These are phyloP conservation scores for Limtongia smithiae DNA, from an alignment of 805 yeast species.

Conservation along the genomic window DNA sequence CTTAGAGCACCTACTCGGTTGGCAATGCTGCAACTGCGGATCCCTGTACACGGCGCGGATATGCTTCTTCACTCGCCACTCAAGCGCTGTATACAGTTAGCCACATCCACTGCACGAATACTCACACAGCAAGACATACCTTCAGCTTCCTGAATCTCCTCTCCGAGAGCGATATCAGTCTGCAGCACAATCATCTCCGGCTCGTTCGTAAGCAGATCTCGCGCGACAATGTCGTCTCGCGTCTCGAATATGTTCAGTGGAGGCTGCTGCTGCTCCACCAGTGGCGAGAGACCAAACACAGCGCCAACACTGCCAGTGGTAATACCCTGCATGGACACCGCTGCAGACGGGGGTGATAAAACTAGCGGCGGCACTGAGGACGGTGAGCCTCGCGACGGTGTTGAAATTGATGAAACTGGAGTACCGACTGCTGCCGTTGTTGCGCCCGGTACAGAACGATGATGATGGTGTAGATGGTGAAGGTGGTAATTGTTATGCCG, in stretches of 20 bases:
- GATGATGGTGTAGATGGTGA: too few species aligned
- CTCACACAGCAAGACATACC: conserved; percentile 2
- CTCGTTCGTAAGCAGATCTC: conserved; percentile 19
- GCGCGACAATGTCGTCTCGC: conserved; percentile 18
- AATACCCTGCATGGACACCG: too few species aligned
- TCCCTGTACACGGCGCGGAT: neutral
- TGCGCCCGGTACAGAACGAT: too few species aligned
- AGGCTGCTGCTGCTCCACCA: neutral
- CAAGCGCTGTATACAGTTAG: neutral
- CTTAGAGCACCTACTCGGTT: neutral
- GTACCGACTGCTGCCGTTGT: too few species aligned
- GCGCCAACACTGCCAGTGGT: too few species aligned
- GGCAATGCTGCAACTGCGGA: neutral
- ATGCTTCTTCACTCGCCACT: too few species aligned
- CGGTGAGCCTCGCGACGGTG: too few species aligned
- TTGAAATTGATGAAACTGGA: too few species aligned
- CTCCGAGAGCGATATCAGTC: conserved; percentile 16
- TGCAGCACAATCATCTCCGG: conserved; percentile 20
- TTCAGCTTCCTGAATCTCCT: conserved; percentile 18
- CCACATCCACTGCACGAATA: neutral
- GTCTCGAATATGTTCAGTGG: conserved; percentile 5
- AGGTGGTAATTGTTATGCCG: too few species aligned
- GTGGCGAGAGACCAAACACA: neutral
- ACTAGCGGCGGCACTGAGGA: too few species aligned
- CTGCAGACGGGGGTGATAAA: too few species aligned